Evolutionary conservation across 352 stramenopile genomes (phyloP).

Genomic region (Chrysophaeum taylorii): DNA sequence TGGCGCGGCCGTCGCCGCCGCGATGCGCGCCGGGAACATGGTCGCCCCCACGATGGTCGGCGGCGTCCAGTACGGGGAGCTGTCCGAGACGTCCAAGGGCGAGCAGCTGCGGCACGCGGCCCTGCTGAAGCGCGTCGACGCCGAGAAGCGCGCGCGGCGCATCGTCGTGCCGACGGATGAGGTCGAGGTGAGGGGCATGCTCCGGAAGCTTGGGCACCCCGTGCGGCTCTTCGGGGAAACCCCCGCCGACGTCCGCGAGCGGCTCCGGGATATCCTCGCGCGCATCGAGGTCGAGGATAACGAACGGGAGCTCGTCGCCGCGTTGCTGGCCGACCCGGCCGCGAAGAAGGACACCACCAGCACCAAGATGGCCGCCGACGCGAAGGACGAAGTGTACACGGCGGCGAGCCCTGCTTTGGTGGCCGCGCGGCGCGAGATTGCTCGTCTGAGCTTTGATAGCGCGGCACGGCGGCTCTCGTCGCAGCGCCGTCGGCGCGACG

Average conservation of each 20-base stretch:
- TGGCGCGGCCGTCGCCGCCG: not conserved
- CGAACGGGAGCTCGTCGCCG: conserved; percentile 8
- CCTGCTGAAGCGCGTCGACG: conserved; percentile 59
- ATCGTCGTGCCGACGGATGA: conserved; percentile 79
- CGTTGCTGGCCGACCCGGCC: not conserved
- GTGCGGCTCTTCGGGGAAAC: conserved; percentile 90
- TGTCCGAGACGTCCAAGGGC: conserved; percentile 40
- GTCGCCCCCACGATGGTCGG: conserved; percentile 10
- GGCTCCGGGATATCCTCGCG: conserved; percentile 75
- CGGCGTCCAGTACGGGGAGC: conserved; percentile 39
- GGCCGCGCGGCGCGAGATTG: conserved; percentile 58
- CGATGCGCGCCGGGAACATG: conserved; percentile 1
- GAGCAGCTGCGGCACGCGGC: conserved; percentile 35
- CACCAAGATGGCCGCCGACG: not conserved
- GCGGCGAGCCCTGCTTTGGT: conserved; percentile 57
- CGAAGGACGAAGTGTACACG: conserved; percentile 43
- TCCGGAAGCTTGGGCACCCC: conserved; percentile 76
- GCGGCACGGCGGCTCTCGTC: conserved; percentile 28
- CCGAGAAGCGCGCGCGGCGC: conserved; percentile 69
- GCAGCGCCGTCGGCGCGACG: conserved; percentile 18
- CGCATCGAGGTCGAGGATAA: conserved; percentile 36
- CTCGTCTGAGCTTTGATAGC: conserved; percentile 19
- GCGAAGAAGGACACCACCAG: no score
- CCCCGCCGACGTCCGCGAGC: conserved; percentile 78
- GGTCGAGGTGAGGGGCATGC: conserved; percentile 68